Evolutionary conservation across 306 rosid genomes (phyloP).

Genomic region (Cucumis melo): DNA sequence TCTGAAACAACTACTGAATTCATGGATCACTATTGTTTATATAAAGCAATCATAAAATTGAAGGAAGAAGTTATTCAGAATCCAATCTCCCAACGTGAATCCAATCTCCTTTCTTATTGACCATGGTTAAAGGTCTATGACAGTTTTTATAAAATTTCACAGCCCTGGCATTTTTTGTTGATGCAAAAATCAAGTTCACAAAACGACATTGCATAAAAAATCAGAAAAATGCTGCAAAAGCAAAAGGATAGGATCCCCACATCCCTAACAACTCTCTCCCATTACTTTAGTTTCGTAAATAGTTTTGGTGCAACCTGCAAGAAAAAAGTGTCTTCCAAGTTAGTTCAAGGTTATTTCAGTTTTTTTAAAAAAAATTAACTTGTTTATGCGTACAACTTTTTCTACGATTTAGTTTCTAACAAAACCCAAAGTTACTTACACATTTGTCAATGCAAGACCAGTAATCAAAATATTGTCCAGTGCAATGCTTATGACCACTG

Average conservation of each 20-base stretch:
- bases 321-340: not conserved
- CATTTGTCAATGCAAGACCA: slow-evolving; percentile 95
- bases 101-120: slow-evolving; percentile 9
- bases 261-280: slow-evolving; percentile 9
- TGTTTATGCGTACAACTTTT: not conserved
- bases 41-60: not conserved
- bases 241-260: not conserved
- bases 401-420: not conserved
- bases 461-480: slow-evolving; percentile 94
- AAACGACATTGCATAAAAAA: slow-evolving; percentile 3
- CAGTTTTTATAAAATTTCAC: not conserved
- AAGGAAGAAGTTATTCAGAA: not conserved
- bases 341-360: not conserved
- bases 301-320: slow-evolving; percentile 85
- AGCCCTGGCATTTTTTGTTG: slow-evolving; percentile 1
- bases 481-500: slow-evolving; percentile 84
- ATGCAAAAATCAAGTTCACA: slow-evolving; percentile 1
- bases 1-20: not conserved
- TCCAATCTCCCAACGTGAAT: not conserved
- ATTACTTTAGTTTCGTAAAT: slow-evolving; percentile 50
- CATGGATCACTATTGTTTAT: not conserved
- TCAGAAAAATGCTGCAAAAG: not conserved
- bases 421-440: slow-evolving; percentile 33
- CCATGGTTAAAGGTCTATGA: slow-evolving; percentile 1
- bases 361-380: not conserved